Evolutionary conservation across 441 rosid species (phyloP), one percentile per base, ranked within the genome.

Genomic region (Arabidopsis lyrata): DNA sequence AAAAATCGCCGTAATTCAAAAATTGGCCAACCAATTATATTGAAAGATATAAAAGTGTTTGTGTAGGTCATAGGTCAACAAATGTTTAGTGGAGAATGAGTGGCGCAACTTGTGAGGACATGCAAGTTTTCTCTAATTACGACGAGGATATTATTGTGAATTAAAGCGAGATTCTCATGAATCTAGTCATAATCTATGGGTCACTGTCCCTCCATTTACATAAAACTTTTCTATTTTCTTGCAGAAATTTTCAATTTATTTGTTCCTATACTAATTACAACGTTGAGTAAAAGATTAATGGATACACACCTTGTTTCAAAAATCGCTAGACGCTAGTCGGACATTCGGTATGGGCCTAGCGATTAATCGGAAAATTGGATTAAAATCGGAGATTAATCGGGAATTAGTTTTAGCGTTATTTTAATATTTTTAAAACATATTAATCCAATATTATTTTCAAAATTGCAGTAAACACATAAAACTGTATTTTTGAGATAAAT

Each of bases 21-120:
- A 10, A 22, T 2, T 3, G 15, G 41, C 39, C 72, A 44, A 44
- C 54, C 32, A 54, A 56, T 44, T 56, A 31, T 10, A 16, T 13
- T 12, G 72, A 55, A 68, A 69, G 36, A 69, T 45, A 69, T 69
- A 34, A 20, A 41, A 20, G 24, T 18, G 36, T 44, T 31, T 42
- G 44, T 68, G 20, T 69, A 45, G 41, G 61, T 27, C 16, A 36
- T 5, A 24, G 42, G 63, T 58, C 66, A 45, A 58, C 63, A 18
- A 32, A 16, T 68, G 73, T 68, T 44, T 44, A 18, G 63, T 70
- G 66, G 66, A 41, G 57, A 45, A 58, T 69, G 66, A 48, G 38
- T 35, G 66, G 57, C 35, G 38, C 73, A 68, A 47, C 48, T 70
- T 32, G 57, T 44, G 48, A 45, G 3, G 9, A 45, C 8, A 49